Evolutionary conservation across 768 basidiomycete genomes (phyloP).

Genomic region (Boletus tomentosulus): DNA sequence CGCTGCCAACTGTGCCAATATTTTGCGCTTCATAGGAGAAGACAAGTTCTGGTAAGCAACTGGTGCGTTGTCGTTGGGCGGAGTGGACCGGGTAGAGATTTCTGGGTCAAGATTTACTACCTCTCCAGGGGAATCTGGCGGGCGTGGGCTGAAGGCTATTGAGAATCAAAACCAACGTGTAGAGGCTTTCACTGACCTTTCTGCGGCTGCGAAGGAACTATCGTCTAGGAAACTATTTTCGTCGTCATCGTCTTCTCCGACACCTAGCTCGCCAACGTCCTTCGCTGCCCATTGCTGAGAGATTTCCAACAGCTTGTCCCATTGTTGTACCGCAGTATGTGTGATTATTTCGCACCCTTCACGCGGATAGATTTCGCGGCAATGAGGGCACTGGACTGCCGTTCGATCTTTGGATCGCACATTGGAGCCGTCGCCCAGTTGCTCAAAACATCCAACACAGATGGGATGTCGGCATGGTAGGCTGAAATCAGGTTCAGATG

Average conservation of each 20-base stretch:
- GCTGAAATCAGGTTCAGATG: slow-evolving; percentile 4
- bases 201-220: not conserved
- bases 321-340: slow-evolving; percentile 14
- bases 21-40: slow-evolving; percentile 22
- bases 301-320: slow-evolving; percentile 16
- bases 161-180: slow-evolving; percentile 2
- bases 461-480: slow-evolving; percentile 16
- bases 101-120: slow-evolving; percentile 4
- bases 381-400: slow-evolving; percentile 18
- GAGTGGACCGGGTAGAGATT: not conserved
- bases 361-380: slow-evolving; percentile 11
- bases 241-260: slow-evolving; percentile 4
- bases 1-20: slow-evolving; percentile 10
- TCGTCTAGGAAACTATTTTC: slow-evolving; percentile 4
- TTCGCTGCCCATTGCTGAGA: slow-evolving; percentile 16
- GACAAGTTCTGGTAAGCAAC: slow-evolving; percentile 17
- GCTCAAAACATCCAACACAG: slow-evolving; percentile 13
- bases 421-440: not conserved
- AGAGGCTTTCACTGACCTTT: slow-evolving; percentile 10
- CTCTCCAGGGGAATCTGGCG: slow-evolving; percentile 1
- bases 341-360: slow-evolving; percentile 15
- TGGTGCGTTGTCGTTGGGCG: not conserved
- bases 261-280: slow-evolving; percentile 8
- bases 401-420: not conserved
- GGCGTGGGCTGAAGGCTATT: slow-evolving; percentile 3